A percentile compares a stretch with the other conserved stretches of the same genome.
phyloP scores from a whole-genome alignment of 2,329 filamentous ascomycete species.

The Aspergillus fumigatus region DNA sequence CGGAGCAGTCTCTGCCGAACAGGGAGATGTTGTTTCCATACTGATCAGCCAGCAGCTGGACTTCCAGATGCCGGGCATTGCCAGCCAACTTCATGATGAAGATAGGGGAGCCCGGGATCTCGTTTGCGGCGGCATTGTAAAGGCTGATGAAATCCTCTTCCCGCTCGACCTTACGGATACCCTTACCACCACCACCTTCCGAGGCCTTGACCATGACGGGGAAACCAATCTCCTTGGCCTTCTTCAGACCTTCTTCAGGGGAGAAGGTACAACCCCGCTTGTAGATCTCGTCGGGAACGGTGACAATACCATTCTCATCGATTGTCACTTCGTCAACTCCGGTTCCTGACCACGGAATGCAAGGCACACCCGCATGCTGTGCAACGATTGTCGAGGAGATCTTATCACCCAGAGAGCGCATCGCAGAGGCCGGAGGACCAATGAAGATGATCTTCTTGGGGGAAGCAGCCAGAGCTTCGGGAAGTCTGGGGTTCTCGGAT shows the following conservation, averaged over 20 bases:
- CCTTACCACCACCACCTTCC: conserved; percentile 97
- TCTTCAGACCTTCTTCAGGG: conserved; percentile 82
- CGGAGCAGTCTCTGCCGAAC: conserved; percentile 97
- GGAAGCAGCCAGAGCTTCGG: conserved; percentile 90
- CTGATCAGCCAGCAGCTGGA: conserved; percentile 95
- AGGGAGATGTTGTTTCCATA: conserved; percentile 99
- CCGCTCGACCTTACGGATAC: conserved; percentile 88
- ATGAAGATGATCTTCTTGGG: conserved; percentile 99
- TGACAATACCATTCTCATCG: conserved; percentile 82
- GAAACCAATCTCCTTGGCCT: conserved; percentile 88
- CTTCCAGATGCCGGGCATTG: conserved; percentile 93
- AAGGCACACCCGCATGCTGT: conserved; percentile 92
- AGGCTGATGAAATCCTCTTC: conserved; percentile 81
- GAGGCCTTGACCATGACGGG: conserved; percentile 99
- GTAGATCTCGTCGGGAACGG: conserved; percentile 81
- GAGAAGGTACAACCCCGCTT: conserved; percentile 85
- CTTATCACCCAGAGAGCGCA: conserved; percentile 98
- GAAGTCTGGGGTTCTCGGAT: conserved; percentile 96
- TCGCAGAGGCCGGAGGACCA: conserved; percentile 92
- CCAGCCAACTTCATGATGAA: conserved; percentile 99
- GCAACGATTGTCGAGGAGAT: conserved; percentile 99
- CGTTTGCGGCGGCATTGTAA: conserved; percentile 93
- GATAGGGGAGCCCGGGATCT: conserved; percentile 97
- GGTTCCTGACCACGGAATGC: conserved; percentile 98
- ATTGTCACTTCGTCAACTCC: conserved; percentile 78